A percentile compares a stretch with the other conserved stretches of the same genome.
Evolutionary conservation across 2,329 filamentous ascomycete species (phyloP).

Genomic region (Emericellopsis atlantica): DNA sequence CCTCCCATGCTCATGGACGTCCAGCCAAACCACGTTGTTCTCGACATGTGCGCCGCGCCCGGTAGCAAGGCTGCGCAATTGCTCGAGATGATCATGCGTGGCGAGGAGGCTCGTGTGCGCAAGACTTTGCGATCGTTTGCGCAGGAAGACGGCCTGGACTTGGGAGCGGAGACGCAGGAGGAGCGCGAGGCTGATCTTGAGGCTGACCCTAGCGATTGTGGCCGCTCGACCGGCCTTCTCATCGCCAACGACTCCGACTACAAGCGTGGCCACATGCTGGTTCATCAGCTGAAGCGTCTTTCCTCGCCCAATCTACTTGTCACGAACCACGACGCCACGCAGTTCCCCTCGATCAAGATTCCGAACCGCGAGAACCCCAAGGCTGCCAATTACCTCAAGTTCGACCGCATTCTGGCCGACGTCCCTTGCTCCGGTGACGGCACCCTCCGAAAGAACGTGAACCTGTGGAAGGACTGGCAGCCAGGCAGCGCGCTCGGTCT

Average conservation of each 20-base stretch:
- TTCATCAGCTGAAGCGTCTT: slow-evolving; percentile 93
- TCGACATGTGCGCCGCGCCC: slow-evolving; percentile 93
- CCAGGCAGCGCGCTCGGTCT: slow-evolving; percentile 79
- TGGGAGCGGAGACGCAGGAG: slow-evolving; percentile 32
- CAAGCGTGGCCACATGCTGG: slow-evolving; percentile 91
- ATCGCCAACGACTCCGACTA: slow-evolving; percentile 97
- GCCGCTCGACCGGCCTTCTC: slow-evolving; percentile 78
- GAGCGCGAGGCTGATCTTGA: slow-evolving; percentile 38
- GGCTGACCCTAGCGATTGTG: slow-evolving; percentile 57
- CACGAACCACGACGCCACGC: slow-evolving; percentile 93
- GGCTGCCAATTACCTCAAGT: slow-evolving; percentile 71
- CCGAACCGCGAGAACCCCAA: slow-evolving; percentile 34
- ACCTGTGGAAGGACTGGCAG: slow-evolving; percentile 91
- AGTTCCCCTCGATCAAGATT: slow-evolving; percentile 89
- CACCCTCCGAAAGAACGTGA: slow-evolving; percentile 83
- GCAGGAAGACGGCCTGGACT: slow-evolving; percentile 43
- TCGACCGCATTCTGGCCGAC: slow-evolving; percentile 90
- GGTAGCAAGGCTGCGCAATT: slow-evolving; percentile 95
- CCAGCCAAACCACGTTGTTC: slow-evolving; percentile 77
- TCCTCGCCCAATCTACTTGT: slow-evolving; percentile 95
- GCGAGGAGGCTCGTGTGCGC: slow-evolving; percentile 77
- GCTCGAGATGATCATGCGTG: slow-evolving; percentile 84
- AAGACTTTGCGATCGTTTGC: slow-evolving; percentile 55
- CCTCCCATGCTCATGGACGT: slow-evolving; percentile 89
- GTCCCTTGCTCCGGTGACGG: slow-evolving; percentile 96